A percentile compares a stretch with the other conserved stretches of the same genome.
Evolutionary conservation across 2,329 filamentous ascomycete species (phyloP).

Genomic region (Juglanconis sp.): DNA sequence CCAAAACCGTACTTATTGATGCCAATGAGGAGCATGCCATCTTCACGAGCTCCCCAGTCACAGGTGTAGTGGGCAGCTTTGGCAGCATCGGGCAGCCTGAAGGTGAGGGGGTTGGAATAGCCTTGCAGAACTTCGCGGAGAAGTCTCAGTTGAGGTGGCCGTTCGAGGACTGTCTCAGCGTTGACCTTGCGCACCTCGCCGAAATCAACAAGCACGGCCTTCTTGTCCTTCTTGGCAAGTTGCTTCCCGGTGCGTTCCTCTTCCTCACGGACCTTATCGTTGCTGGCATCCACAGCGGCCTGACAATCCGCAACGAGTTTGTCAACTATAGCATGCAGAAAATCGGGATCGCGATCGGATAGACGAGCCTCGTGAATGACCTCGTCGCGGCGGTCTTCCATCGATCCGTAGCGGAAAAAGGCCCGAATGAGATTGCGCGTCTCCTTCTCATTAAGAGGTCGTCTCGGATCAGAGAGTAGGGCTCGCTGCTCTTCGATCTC

Average conservation of each 20-base stretch:
- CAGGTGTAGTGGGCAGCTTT: slow-evolving; percentile 91
- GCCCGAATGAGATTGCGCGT: slow-evolving; percentile 87
- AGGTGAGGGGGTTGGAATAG: slow-evolving; percentile 68
- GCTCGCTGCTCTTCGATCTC: slow-evolving; percentile 72
- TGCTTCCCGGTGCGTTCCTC: slow-evolving; percentile 79
- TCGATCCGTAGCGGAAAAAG: slow-evolving; percentile 84
- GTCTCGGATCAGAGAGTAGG: slow-evolving; percentile 75
- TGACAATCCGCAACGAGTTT: slow-evolving; percentile 64
- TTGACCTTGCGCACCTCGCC: slow-evolving; percentile 92
- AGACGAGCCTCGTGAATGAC: slow-evolving; percentile 85
- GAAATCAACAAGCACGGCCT: slow-evolving; percentile 94
- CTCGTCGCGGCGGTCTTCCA: slow-evolving; percentile 84
- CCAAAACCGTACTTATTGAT: slow-evolving; percentile 94
- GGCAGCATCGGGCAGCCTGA: slow-evolving; percentile 85
- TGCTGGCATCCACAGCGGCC: slow-evolving; percentile 63
- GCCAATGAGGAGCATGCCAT: slow-evolving; percentile 94
- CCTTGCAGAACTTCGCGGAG: slow-evolving; percentile 71
- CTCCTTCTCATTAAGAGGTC: slow-evolving; percentile 90
- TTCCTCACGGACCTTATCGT: slow-evolving; percentile 70
- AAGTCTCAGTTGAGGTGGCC: slow-evolving; percentile 83
- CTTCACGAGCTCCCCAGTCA: slow-evolving; percentile 87
- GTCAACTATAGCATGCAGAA: slow-evolving; percentile 71
- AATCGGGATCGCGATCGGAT: slow-evolving; percentile 74
- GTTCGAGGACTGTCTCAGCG: slow-evolving; percentile 89
- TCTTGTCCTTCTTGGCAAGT: slow-evolving; percentile 94